Conservation (phyloP, 2,329 filamentous ascomycete species). For the Neonectria sp. region DNA sequence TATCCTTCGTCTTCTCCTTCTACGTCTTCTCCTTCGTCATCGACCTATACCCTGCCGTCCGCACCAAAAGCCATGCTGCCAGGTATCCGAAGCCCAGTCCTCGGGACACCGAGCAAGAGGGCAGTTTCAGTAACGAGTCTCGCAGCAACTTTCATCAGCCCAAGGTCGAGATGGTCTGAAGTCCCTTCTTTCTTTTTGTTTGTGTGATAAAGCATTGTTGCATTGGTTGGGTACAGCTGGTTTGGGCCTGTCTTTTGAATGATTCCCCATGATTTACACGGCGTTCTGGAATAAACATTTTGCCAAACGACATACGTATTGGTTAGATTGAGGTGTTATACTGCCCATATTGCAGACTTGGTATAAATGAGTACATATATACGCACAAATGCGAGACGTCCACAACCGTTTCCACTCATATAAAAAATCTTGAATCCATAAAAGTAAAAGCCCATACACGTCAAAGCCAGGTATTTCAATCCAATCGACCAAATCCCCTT, state of each 20-base stretch:
- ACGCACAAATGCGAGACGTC: neutral
- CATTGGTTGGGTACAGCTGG: neutral
- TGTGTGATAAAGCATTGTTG: neutral
- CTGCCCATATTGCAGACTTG: neutral
- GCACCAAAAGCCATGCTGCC: slow-evolving; percentile 62
- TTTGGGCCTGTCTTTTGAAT: neutral
- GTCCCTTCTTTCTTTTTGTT: neutral
- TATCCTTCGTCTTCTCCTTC: slow-evolving; percentile 88
- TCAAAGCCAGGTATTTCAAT: neutral
- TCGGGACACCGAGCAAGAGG: slow-evolving; percentile 14
- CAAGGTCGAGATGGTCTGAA: slow-evolving; percentile 43
- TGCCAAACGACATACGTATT: neutral
- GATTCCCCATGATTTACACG: neutral
- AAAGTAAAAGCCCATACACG: too few species aligned
- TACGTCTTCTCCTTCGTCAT: slow-evolving; percentile 91
- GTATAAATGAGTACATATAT: neutral
- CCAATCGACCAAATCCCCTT: neutral
- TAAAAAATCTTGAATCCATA: neutral
- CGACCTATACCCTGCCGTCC: slow-evolving; percentile 86
- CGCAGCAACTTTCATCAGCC: slow-evolving; percentile 7
- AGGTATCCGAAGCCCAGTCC: slow-evolving; percentile 50
- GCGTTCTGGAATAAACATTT: neutral
- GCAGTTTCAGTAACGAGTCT: slow-evolving; percentile 25
- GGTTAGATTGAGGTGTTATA: neutral
- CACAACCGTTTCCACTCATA: neutral